These are phyloP conservation scores for Alternaria conjuncta DNA, from an alignment of 2,329 filamentous ascomycete species.

Conservation along the genomic window DNA sequence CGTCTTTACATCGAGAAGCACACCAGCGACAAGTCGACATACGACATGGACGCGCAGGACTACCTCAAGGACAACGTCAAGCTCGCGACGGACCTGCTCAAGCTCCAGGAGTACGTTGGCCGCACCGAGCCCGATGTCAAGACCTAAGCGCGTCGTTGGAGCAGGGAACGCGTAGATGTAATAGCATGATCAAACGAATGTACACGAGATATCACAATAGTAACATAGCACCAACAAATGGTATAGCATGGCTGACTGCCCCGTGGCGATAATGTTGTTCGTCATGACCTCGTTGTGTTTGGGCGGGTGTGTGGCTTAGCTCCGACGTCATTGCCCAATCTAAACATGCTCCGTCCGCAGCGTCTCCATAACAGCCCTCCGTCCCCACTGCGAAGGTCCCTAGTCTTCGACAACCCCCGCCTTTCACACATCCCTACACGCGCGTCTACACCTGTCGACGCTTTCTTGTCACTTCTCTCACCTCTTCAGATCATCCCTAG, in stretches of 20 bases:
- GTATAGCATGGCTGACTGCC: neutral
- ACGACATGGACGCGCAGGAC: slow-evolving; percentile 84
- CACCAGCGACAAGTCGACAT: slow-evolving; percentile 79
- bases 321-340: slow-evolving; percentile 24
- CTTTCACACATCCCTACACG: slow-evolving; percentile 8
- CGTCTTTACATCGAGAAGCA: slow-evolving; percentile 97
- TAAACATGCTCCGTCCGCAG: slow-evolving; percentile 11
- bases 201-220: neutral
- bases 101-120: slow-evolving; percentile 92
- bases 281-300: slow-evolving; percentile 9
- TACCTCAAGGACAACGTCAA: slow-evolving; percentile 91
- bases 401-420: neutral
- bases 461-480: neutral
- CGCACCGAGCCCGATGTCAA: slow-evolving; percentile 94
- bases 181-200: slow-evolving; percentile 7
- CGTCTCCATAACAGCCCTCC: slow-evolving; percentile 20
- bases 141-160: slow-evolving; percentile 65
- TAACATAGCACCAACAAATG: neutral
- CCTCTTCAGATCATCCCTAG: neutral
- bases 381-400: slow-evolving; percentile 1
- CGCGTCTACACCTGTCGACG: neutral
- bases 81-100: slow-evolving; percentile 82
- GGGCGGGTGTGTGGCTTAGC: slow-evolving; percentile 24
- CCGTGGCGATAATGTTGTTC: neutral
- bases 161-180: neutral